Evolutionary conservation across 306 rosid species (phyloP), one percentile per base, ranked within the genome.

Genomic region (Rubus parviflorus): DNA sequence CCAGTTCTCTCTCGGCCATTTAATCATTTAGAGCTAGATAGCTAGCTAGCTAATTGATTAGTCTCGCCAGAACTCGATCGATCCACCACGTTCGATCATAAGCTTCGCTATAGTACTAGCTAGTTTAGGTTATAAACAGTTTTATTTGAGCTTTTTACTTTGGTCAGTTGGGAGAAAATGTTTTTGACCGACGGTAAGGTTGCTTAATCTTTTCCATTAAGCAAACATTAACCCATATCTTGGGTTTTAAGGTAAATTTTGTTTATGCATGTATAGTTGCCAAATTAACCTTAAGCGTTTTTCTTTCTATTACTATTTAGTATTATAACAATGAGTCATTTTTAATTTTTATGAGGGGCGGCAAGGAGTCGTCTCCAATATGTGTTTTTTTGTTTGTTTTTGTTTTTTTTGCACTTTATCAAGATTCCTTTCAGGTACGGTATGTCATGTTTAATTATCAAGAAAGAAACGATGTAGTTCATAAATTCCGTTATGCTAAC

Each of bases 1-100:
- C 43, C 67, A 25, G 41, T 53, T 53, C 58, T 53, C 52, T 47
- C 58, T 53, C 58, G 35, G 23, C 58, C 58, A 53, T 19, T 53
- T 53, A 53, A 53, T 53, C 58, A 17, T 53, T 53, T 53, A n/a
- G 58, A n/a, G 35, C 35, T 30, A 1, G 35, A 1, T 30, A 0
- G 58, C 63, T 20, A 20, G 13, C 63, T 57, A 22, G 63, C 6
- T 51, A 51, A 20, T 57, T 52, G 19, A 22, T 57, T 57, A 57
- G 35, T 57, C 35, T 22, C 63, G 63, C 63, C 63, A 10, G 63
- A 62, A 62, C 68, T 62, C 43, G 68, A 62, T n/a, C n/a, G n/a
- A n/a, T n/a, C n/a, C n/a, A n/a, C 43, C 68, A 22, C 64, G 37
- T 58, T 58, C 64, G 37, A 22, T 58, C 64, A 62, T 43, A 20